Evolutionary conservation across 192 early-diverging fungal species (phyloP), one percentile per base, ranked within the genome.

Genomic region (Coemansia sp.): DNA sequence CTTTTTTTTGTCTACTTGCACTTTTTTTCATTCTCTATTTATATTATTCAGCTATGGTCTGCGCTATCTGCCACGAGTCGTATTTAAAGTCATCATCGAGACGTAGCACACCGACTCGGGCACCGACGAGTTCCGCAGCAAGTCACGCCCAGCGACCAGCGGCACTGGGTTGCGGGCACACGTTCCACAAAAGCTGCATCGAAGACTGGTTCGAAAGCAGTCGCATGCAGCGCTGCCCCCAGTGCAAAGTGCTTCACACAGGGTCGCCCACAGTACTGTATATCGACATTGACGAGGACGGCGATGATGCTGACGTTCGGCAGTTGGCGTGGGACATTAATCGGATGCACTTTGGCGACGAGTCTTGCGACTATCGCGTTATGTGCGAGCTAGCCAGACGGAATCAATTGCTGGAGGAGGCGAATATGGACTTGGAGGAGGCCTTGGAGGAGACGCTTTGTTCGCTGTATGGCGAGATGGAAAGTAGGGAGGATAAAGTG

Each of bases 281-380:
- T 31, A 55, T 55, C 14, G 52, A 55, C 26, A 31, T 55, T 31
- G 52, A 55, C 26, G 52, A 55, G 26, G 52, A 55, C 6, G 52
- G 33, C 13, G 25, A 16, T 11, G 25, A 25, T 28, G 50, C 50
- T 4, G 50, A 53, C 12, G 14, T 28, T 14, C 26, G 25, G 23
- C 50, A 53, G 26, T 14, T 53, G 26, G 50, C 5, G 23, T 4
- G 50, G 50, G 25, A 53, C 18, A 53, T 53, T 13, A 53, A 28
- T 23, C 14, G 14, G 1, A 28, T 28, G 21, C 26, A 53, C 14
- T 16, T 28, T 28, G 11, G 25, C 25, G 26, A 28, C 11, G 26
- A 28, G 12, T 21, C 12, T 28, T 23, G 50, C 50, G 50, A 53
- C 50, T 53, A 53, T 6, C 50, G 14, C 26, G 25, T 53, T 6